Evolutionary conservation across 2,329 filamentous ascomycete genomes (phyloP), one percentile per base, ranked within the genome.

Genomic region (Claviceps sorghi): DNA sequence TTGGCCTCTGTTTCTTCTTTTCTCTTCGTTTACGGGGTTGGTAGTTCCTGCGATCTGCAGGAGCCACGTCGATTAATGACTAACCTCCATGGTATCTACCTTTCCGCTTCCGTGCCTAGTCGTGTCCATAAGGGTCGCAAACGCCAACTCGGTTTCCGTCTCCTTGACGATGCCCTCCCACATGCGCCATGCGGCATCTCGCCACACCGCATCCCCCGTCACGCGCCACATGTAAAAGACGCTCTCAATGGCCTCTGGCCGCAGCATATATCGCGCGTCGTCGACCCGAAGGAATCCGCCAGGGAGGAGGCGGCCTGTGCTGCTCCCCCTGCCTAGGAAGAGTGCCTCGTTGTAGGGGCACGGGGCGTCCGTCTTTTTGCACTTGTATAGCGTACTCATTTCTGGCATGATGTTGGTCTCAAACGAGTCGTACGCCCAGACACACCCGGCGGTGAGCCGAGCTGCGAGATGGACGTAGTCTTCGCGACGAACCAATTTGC

Each of bases 41-140:
- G 15, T 8, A 8, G 15, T 9, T 22, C 38, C n/a, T n/a, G 10
- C 38, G 15, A 9, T 9, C 38, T 40, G 17, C 38, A 40, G 17
- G 26, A 26, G 26, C 26, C 26, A 26, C 26, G 26, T 26, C 26
- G 3, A 26, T 26, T 5, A 26, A 36, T 15, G 36, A 41, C 69
- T 64, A 73, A 53, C 54, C 67, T 87, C 80, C 79, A 84, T 83
- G n/a, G 74, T 74, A 60, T 88, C 82, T 38, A 69, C 64, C 57
- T 70, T 67, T 4, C 58, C 57, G 6, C 63, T 60, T 29, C 60
- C 58, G 13, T 60, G 59, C 53, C 49, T 54, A 50, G 55, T 62
- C 56, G 72, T 69, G 49, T 72, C 64, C 10, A 55, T 53, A 13
- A 75, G 65, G 1, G 69, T 64, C 40, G 72, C 70, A 63, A 72